Evolutionary conservation across 2,329 filamentous ascomycete species (phyloP).

Genomic region (Lachnellula subtilissima): DNA sequence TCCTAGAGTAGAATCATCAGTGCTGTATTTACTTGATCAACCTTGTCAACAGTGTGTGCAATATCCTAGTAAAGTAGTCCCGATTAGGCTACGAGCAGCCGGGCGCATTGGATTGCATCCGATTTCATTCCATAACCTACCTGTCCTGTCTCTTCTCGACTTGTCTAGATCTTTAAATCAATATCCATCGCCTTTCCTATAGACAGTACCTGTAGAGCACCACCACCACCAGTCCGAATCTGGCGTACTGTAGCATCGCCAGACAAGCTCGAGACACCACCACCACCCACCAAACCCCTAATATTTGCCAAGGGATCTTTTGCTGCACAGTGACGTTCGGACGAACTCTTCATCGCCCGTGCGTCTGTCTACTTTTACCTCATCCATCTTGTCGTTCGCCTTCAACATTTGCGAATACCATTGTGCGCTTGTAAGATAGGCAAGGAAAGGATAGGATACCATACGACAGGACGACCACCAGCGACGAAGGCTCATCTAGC

Average conservation of each 20-base stretch:
- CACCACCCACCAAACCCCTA: neutral
- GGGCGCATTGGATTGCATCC: conserved; percentile 4
- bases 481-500: neutral
- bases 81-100: too few relatives aligned
- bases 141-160: conserved; percentile 6
- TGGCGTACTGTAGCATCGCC: too few relatives aligned
- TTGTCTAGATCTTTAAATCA: conserved; percentile 10
- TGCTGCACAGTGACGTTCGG: neutral
- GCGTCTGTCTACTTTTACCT: neutral
- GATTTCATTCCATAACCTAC: too few relatives aligned
- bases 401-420: too few relatives aligned
- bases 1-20: too few relatives aligned
- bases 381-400: too few relatives aligned
- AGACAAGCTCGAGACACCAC: neutral
- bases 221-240: neutral
- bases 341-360: neutral
- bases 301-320: neutral
- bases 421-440: too few relatives aligned
- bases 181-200: neutral
- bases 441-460: too few relatives aligned
- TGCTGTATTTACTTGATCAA: too few relatives aligned
- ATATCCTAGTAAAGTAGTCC: too few relatives aligned
- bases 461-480: neutral
- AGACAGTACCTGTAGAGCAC: neutral
- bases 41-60: too few relatives aligned